Evolutionary conservation across 345 rosid genomes (phyloP).

Genomic region (Eucalyptus coolabah): DNA sequence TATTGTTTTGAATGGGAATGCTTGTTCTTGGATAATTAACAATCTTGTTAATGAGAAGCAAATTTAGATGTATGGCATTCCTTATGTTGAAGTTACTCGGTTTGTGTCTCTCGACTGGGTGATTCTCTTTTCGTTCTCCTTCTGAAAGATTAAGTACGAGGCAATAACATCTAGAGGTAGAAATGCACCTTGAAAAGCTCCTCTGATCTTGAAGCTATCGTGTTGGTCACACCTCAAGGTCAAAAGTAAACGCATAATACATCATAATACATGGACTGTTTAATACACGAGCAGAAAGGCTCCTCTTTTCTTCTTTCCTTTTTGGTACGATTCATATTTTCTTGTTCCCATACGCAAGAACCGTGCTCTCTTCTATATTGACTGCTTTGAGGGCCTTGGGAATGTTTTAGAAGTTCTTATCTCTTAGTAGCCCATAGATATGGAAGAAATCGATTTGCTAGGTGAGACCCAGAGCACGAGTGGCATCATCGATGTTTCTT

Average conservation of each 20-base stretch:
- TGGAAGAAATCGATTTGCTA: conserved; percentile 8
- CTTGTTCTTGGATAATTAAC: not conserved
- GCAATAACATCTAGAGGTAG: not conserved
- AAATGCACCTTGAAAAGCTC: not conserved
- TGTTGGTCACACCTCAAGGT: not conserved
- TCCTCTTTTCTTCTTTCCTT: not conserved
- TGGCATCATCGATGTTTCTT: not conserved
- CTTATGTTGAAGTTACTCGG: not conserved
- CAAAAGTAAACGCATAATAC: not conserved
- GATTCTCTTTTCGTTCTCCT: not conserved
- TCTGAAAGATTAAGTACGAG: not conserved
- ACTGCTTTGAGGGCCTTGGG: not conserved
- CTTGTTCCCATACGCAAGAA: not conserved
- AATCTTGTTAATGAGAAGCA: not conserved
- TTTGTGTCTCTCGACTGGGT: not conserved
- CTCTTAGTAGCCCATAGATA: not conserved
- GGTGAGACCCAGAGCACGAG: conserved; percentile 4
- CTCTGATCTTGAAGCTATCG: not conserved
- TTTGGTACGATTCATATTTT: too few relatives aligned
- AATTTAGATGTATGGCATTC: not conserved
- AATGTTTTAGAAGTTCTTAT: not conserved
- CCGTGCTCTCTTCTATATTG: not conserved
- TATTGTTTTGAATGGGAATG: not conserved
- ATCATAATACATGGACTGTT: not conserved
- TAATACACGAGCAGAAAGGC: not conserved